Percentiles rank a stretch among this genome's conserved stretches.
Conservation (phyloP, 371 early-diverging fungal species). For the Mortierella sp. region DNA sequence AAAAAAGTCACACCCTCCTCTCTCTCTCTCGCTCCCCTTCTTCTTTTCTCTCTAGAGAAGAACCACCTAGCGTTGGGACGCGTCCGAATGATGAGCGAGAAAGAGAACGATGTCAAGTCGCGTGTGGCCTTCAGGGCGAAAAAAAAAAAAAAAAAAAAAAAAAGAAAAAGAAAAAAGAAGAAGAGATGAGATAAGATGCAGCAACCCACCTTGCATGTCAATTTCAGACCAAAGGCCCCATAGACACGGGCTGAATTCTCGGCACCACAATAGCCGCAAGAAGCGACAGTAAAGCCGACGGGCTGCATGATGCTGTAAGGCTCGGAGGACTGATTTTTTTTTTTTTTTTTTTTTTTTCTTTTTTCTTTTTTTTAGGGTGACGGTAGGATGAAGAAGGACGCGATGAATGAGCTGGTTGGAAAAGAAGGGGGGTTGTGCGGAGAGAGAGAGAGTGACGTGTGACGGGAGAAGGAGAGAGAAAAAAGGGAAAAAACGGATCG, state of each 20-base stretch:
- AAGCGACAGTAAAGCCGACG: conserved; percentile 45
- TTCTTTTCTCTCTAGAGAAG: no score
- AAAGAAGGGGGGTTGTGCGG: background rate
- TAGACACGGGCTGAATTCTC: conserved; percentile 44
- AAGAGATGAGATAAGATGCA: background rate
- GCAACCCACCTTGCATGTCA: conserved; percentile 37
- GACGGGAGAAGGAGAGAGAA: background rate
- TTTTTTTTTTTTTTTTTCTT: no score
- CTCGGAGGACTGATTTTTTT: no score
- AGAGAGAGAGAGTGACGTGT: conserved; percentile 1
- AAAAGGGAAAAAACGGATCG: background rate
- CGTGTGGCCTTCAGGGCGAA: no score
- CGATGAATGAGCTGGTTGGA: background rate
- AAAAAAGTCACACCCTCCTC: background rate
- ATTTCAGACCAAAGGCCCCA: conserved; percentile 41
- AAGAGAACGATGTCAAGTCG: no score
- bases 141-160: no score
- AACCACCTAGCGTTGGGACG: no score
- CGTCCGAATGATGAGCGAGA: background rate
- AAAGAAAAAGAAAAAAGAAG: no score
- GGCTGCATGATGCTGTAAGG: conserved; percentile 48
- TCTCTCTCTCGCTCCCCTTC: background rate
- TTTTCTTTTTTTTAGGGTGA: background rate
- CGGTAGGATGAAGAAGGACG: background rate
- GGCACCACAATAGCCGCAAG: conserved; percentile 44